Evolutionary conservation across 768 basidiomycete species (phyloP).

Genomic region (Lyophyllum semitale): DNA sequence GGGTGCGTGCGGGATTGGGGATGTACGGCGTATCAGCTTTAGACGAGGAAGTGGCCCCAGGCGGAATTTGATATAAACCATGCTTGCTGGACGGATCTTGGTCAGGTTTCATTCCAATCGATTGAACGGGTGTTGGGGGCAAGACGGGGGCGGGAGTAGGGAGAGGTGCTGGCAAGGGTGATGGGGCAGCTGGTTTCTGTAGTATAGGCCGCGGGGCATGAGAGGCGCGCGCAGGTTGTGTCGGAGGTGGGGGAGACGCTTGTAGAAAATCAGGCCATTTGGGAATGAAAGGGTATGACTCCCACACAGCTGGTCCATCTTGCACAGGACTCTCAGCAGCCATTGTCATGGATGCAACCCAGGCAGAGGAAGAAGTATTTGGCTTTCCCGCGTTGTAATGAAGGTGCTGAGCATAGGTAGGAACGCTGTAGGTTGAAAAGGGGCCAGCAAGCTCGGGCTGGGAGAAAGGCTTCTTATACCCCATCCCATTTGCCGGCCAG

Average conservation of each 20-base stretch:
- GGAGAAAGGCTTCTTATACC: background rate
- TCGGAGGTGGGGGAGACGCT: constrained; percentile 9
- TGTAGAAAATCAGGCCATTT: constrained; percentile 1
- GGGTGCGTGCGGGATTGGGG: constrained; percentile 50
- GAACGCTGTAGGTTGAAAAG: constrained; percentile 13
- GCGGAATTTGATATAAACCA: constrained; percentile 40
- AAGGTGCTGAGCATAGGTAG: constrained; percentile 4
- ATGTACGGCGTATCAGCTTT: constrained; percentile 29
- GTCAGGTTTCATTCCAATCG: constrained; percentile 50
- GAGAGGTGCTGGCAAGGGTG: constrained; percentile 15
- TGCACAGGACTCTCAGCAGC: constrained; percentile 26
- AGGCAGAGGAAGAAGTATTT: constrained; percentile 25
- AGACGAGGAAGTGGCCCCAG: constrained; percentile 21
- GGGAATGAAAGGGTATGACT: background rate
- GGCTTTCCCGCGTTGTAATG: constrained; percentile 8
- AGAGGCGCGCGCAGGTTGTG: constrained; percentile 6
- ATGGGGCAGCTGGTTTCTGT: constrained; percentile 7
- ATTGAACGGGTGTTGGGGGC: constrained; percentile 12
- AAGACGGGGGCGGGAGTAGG: constrained; percentile 18
- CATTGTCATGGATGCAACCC: constrained; percentile 46
- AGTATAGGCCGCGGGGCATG: constrained; percentile 7
- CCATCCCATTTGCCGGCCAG: background rate
- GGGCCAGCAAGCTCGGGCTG: background rate
- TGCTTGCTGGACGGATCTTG: constrained; percentile 46
- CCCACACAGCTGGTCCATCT: background rate